Evolutionary conservation across 2,329 filamentous ascomycete species (phyloP), one percentile per base, ranked within the genome.

Genomic region (Colletotrichum destructivum): DNA sequence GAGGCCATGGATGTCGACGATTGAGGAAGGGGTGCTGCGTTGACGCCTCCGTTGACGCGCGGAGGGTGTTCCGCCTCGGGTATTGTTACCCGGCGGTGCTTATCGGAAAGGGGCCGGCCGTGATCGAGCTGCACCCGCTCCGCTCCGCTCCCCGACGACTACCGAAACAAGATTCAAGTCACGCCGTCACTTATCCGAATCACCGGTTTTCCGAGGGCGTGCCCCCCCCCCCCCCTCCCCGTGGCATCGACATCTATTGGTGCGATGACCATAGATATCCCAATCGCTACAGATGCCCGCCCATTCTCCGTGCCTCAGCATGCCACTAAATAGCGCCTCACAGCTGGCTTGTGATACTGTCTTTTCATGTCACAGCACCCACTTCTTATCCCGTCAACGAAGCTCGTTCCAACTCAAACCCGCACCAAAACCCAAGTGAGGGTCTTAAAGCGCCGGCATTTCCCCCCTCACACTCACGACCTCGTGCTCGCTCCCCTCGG

Each of bases 1-100:
- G 75, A 75, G 46, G 75, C 76, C 16, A 82, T 83, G 81, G 80
- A 83, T 62, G 72, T 83, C 63, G 82, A 83, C 74, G 40, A 4
- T 7, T 72, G 59, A 52, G 2, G 6, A 12, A 47, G 2, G 1
- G 13, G 9, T 26, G 15, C 51, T 2, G 9, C 5, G 12, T 26
- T 12, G 11, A 26, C 23, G 18, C 13, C n/a, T 49, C 12, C 2
- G 11, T 21, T 3, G 31, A 11, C 44, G 15, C 16, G 16, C 59
- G 38, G n/a, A 12, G 16, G 18, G 44, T 12, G 16, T 31, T 31
- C 5, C 18, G 1, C 26, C 18, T 61, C 18, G 7, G 4, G 31
- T 15, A 7, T 21, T 2, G 31, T 23, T 49, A 13, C 44, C 15
- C 11, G 13, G 11, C 5, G 21, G 26, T 11, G 15, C 15, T 12